Conservation (phyloP, 2,329 filamentous ascomycete genomes). For the Aureobasidium namibiae region DNA sequence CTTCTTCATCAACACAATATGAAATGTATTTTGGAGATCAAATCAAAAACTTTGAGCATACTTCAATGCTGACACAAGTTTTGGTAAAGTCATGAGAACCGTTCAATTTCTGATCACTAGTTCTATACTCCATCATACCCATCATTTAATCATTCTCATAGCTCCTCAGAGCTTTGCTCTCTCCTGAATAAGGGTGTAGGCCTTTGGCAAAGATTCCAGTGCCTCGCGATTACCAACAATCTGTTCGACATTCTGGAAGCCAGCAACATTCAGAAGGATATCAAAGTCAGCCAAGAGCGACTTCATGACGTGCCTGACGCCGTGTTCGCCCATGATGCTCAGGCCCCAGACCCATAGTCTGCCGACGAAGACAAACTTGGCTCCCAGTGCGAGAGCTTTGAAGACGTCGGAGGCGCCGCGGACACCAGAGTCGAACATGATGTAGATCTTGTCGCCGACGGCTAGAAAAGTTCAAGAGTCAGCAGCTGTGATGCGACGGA, state of each 20-base stretch:
- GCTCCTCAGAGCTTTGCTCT: conserved; percentile 2
- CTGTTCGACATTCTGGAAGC: conserved; percentile 45
- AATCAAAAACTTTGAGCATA: neutral
- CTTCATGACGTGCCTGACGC: conserved; percentile 55
- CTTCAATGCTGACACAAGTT: neutral
- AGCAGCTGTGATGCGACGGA: neutral
- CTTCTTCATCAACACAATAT: neutral
- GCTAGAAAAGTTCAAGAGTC: conserved; percentile 22
- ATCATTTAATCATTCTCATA: neutral
- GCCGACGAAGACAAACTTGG: conserved; percentile 55
- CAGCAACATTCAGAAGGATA: conserved; percentile 52
- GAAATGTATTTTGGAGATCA: neutral
- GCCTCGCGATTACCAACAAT: conserved; percentile 28
- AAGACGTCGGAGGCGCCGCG: conserved; percentile 50
- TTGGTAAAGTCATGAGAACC: neutral
- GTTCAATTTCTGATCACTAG: neutral
- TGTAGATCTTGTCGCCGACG: conserved; percentile 42
- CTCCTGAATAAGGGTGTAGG: neutral
- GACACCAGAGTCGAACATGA: conserved; percentile 55
- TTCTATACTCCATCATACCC: neutral
- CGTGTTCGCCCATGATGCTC: conserved; percentile 51
- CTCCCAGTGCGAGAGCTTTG: conserved; percentile 54
- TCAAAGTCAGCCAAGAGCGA: conserved; percentile 54
- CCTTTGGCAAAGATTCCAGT: conserved; percentile 4
- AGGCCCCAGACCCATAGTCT: conserved; percentile 54